A percentile compares a stretch with the other conserved stretches of the same genome.
phyloP scores from a whole-genome alignment of 352 stramenopile genomes.

The Phytophthora hibernalis region DNA sequence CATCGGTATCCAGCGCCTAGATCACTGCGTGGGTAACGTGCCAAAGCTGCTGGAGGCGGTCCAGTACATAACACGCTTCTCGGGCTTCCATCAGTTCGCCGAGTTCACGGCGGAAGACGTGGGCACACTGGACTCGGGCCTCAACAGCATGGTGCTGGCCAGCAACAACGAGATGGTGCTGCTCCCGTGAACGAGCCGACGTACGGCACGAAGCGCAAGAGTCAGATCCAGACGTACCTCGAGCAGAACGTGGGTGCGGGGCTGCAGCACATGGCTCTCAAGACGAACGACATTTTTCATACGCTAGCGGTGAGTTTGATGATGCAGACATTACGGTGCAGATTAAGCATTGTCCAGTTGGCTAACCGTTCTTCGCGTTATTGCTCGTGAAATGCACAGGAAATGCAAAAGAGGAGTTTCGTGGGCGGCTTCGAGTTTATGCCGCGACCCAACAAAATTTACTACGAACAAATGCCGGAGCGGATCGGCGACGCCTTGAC shows the following conservation, averaged over 20 bases:
- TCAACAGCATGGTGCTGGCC: conserved; percentile 96
- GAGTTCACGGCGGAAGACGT: conserved; percentile 96
- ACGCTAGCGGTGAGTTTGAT: conserved; percentile 68
- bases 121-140: conserved; percentile 93
- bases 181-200: conserved; percentile 96
- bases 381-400: conserved; percentile 17
- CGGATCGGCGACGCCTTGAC: conserved; percentile 86
- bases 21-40: conserved; percentile 93
- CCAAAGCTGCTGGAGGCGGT: conserved; percentile 88
- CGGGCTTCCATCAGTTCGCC: conserved; percentile 93
- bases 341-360: not conserved
- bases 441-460: conserved; percentile 81
- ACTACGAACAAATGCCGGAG: conserved; percentile 92
- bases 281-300: conserved; percentile 96
- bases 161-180: conserved; percentile 95
- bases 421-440: conserved; percentile 89
- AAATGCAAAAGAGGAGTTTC: conserved; percentile 81
- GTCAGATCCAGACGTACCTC: conserved; percentile 96
- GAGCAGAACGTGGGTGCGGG: conserved; percentile 95
- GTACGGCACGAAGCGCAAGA: conserved; percentile 93
- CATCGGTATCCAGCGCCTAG: conserved; percentile 87
- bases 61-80: conserved; percentile 82
- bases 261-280: conserved; percentile 97
- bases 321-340: not conserved
- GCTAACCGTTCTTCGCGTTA: conserved; percentile 6